These are phyloP conservation scores for Neospermospora avenae DNA, from an alignment of 2,329 filamentous ascomycete genomes.

Conservation along the genomic window DNA sequence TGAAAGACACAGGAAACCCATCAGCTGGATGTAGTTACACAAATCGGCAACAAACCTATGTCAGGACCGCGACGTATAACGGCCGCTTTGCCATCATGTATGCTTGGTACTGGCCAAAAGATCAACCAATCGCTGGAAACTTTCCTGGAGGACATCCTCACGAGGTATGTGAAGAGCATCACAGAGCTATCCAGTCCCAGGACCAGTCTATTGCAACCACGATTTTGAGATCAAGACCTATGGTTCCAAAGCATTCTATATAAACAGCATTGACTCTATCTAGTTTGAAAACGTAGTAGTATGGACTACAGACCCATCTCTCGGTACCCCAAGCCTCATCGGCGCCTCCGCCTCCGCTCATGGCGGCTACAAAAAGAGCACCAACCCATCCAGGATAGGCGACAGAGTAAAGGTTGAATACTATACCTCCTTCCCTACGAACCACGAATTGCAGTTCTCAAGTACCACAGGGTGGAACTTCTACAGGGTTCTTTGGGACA, in stretches of 20 bases:
- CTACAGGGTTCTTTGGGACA: constrained; percentile 40
- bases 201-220: no score
- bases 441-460: constrained; percentile 39
- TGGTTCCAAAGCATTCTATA: no score
- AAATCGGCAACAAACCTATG: constrained; percentile 40
- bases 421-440: constrained; percentile 11
- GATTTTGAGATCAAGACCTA: no score
- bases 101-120: constrained; percentile 40
- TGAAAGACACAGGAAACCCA: constrained; percentile 21
- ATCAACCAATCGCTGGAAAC: constrained; percentile 34
- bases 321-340: constrained; percentile 31
- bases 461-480: constrained; percentile 33
- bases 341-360: constrained; percentile 40
- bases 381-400: not conserved
- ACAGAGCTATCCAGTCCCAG: no score
- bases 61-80: constrained; percentile 33
- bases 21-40: constrained; percentile 33
- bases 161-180: no score
- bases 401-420: constrained; percentile 6
- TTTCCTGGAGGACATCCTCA: constrained; percentile 37
- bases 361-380: constrained; percentile 21
- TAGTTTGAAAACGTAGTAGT: constrained; percentile 41
- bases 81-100: constrained; percentile 41
- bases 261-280: no score
- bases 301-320: constrained; percentile 31